Evolutionary conservation across 768 basidiomycete genomes (phyloP).

Genomic region (Collybiopsis confluens): DNA sequence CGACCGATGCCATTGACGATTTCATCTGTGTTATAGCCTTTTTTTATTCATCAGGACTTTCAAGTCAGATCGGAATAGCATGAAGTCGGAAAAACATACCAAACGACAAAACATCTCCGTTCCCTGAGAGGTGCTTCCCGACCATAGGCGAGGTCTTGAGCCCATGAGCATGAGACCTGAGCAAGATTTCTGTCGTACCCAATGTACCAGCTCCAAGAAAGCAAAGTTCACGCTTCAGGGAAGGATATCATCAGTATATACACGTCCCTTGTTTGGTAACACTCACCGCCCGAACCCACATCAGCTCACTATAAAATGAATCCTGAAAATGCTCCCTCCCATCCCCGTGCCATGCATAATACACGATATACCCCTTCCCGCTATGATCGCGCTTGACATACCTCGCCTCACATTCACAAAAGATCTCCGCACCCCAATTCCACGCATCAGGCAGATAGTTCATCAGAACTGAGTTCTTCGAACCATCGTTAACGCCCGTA

Average conservation of each 20-base stretch:
- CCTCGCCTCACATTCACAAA: constrained; percentile 20
- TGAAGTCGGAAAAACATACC: constrained; percentile 10
- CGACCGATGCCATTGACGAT: constrained; percentile 15
- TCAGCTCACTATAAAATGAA: constrained; percentile 11
- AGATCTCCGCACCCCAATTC: constrained; percentile 20
- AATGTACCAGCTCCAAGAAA: constrained; percentile 17
- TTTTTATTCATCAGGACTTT: not conserved
- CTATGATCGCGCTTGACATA: constrained; percentile 11
- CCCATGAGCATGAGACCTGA: constrained; percentile 13
- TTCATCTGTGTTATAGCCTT: constrained; percentile 16
- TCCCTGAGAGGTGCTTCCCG: constrained; percentile 14
- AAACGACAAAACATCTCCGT: constrained; percentile 16
- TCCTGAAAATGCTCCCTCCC: constrained; percentile 13
- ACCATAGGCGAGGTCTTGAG: constrained; percentile 11
- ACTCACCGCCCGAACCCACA: constrained; percentile 17
- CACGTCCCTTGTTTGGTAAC: not conserved
- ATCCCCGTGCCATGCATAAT: constrained; percentile 16
- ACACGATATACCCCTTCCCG: constrained; percentile 12
- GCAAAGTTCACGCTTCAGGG: constrained; percentile 11
- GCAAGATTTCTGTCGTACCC: constrained; percentile 16
- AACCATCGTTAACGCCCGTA: constrained; percentile 18
- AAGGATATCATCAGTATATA: not conserved
- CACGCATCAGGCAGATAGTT: constrained; percentile 18
- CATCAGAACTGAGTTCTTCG: constrained; percentile 14
- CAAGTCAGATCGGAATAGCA: not conserved